Evolutionary conservation across 1,284 basidiomycete genomes (phyloP), one percentile per base, ranked within the genome.

Genomic region (Schizophyllum amplum): DNA sequence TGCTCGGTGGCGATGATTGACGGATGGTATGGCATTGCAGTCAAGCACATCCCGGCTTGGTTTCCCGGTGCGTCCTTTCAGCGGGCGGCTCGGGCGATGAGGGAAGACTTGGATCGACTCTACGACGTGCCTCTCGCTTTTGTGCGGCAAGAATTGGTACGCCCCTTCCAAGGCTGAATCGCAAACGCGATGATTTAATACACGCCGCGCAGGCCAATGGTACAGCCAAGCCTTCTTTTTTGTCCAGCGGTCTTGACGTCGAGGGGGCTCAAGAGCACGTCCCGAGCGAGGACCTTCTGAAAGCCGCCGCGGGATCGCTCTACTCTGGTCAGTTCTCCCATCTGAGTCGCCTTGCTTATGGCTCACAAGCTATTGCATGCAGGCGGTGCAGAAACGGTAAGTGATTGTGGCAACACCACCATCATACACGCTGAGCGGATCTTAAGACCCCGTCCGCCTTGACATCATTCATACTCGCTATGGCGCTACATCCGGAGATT

Each of bases 221-320:
- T 0, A 61, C 58, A 7, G 60, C 64, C 22, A 54, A 58, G 46
- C 62, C 62, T 1, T 67, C 65, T 1, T 67, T 67, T 53, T 62
- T 64, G 2, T 64, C 64, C 17, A 63, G 60, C 51, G 62, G 62
- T 58, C 57, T 67, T 1, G 64, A 66, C 26, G 61, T 62, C 26
- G 52, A 62, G 51, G 57, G 59, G 17, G 60, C 58, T 9, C 47
- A 51, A 20, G 53, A 64, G 53, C 54, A 60, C 21, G 22, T 52
- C 1, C 59, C 65, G 17, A 69, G 72, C n/a, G 70, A 74, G 55
- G 70, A 71, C 26, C 57, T 72, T 2, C 67, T 75, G 53, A 72
- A 75, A 50, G 68, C 68, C 1, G 70, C 72, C 13, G 74, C 71
- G 1, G 71, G 71, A 4, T 73, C 74, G 2, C 65, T 75, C 22